These are phyloP conservation scores for Colletotrichum camelliae DNA, from an alignment of 2,329 filamentous ascomycete species.

Conservation along the genomic window DNA sequence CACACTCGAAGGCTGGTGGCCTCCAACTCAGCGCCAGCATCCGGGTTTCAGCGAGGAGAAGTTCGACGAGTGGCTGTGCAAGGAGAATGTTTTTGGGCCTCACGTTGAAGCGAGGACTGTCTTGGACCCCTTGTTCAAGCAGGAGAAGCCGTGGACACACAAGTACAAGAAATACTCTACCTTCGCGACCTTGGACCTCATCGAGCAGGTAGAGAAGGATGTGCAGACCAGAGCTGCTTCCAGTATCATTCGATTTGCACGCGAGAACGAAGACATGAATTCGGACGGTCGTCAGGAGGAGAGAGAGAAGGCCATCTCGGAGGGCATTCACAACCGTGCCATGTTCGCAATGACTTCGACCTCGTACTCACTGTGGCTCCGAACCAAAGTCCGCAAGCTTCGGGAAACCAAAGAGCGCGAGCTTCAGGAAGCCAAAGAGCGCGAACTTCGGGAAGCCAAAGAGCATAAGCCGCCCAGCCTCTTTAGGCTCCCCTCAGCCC, in stretches of 20 bases:
- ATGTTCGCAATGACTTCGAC: not conserved
- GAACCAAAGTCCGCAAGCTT: not conserved
- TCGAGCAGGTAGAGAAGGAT: not conserved
- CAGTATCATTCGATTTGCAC: not conserved
- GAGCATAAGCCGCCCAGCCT: not conserved
- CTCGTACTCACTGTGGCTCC: not conserved
- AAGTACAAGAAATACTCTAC: not conserved
- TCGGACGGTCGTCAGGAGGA: not conserved
- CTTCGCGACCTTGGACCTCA: not conserved
- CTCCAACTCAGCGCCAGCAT: not conserved
- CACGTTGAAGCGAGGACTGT: not conserved
- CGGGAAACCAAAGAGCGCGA: not conserved
- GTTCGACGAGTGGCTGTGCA: not conserved
- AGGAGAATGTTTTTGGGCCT: rapidly evolving
- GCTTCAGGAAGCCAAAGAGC: no score
- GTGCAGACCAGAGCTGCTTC: not conserved
- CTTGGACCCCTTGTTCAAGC: not conserved
- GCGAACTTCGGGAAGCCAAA: no score
- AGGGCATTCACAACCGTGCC: not conserved
- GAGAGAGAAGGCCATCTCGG: not conserved
- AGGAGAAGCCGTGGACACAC: not conserved
- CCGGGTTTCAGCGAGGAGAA: no score
- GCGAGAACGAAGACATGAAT: not conserved
- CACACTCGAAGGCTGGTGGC: rapidly evolving
- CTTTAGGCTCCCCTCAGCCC: not conserved